Percentiles rank a stretch among this genome's conserved stretches.
phyloP scores from a whole-genome alignment of 225 moss, liverwort and hornwort genomes.

The Sphagnum tenellum region DNA sequence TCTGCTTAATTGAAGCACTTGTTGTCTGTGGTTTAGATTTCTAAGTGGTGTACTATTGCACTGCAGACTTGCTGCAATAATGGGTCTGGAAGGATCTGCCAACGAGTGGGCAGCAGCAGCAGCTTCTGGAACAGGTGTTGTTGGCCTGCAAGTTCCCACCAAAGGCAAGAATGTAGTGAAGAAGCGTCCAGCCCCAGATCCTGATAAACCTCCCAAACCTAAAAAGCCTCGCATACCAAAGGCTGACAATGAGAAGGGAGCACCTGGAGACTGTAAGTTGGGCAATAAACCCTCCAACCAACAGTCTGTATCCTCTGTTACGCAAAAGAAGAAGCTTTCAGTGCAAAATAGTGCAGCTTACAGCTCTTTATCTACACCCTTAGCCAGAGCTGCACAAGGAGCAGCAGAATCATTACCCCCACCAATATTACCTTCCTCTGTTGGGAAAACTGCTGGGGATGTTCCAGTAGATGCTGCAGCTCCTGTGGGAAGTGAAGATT shows the following conservation, averaged over 20 bases:
- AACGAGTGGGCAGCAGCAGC: conserved; percentile 85
- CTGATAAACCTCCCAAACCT: conserved; percentile 54
- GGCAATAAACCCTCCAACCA: not conserved
- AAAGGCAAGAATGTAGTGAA: conserved; percentile 47
- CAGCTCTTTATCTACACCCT: conserved; percentile 10
- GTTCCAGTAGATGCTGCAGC: not conserved
- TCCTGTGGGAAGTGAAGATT: conserved; percentile 1
- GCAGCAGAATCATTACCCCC: not conserved
- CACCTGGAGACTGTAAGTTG: conserved; percentile 6
- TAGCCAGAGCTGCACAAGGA: not conserved
- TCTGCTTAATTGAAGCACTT: too few relatives aligned
- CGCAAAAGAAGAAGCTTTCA: conserved; percentile 6
- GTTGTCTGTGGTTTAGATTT: too few relatives aligned
- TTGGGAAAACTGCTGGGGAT: not conserved
- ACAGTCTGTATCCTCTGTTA: not conserved
- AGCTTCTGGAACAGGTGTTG: conserved; percentile 61
- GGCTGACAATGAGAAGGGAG: conserved; percentile 30
- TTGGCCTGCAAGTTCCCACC: conserved; percentile 36
- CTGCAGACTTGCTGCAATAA: conserved; percentile 56
- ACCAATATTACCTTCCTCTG: not conserved
- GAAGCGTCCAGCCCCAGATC: conserved; percentile 51
- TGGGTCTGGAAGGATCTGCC: conserved; percentile 62
- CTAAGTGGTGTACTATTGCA: not conserved
- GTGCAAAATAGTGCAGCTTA: conserved; percentile 8
- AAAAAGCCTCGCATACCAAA: conserved; percentile 55